A percentile compares a stretch with the other conserved stretches of the same genome.
phyloP scores from a whole-genome alignment of 192 early-diverging fungal species.

The Linnemannia hyalina region DNA sequence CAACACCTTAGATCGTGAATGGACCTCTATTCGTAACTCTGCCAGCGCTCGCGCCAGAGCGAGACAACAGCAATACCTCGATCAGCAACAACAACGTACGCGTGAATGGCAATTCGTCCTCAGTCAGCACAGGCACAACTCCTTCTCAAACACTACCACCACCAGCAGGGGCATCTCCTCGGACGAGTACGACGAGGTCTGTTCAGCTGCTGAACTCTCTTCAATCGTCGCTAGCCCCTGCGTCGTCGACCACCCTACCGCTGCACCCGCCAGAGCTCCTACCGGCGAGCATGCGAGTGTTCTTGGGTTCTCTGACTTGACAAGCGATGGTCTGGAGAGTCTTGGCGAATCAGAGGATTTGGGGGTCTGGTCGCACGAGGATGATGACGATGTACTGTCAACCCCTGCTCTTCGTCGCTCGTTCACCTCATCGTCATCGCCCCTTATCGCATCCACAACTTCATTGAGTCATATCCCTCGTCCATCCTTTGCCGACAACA shows the following conservation, averaged over 20 bases:
- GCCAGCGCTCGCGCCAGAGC: slow-evolving; percentile 32
- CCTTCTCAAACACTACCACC: background rate
- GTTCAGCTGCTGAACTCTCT: slow-evolving; percentile 16
- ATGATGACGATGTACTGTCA: slow-evolving; percentile 26
- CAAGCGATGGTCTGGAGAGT: slow-evolving; percentile 45
- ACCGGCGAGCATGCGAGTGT: slow-evolving; percentile 17
- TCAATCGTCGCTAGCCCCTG: slow-evolving; percentile 20
- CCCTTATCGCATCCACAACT: slow-evolving; percentile 2
- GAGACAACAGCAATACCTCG: slow-evolving; percentile 45
- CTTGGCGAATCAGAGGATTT: slow-evolving; percentile 38
- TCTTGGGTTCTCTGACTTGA: slow-evolving; percentile 40
- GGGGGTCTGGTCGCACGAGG: slow-evolving; percentile 51
- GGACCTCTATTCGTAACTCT: slow-evolving; percentile 47
- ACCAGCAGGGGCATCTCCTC: slow-evolving; percentile 17
- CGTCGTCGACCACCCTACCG: background rate
- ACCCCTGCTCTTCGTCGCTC: slow-evolving; percentile 9
- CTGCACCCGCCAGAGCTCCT: background rate
- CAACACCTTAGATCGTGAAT: slow-evolving; percentile 38
- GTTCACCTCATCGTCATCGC: background rate
- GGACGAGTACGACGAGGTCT: slow-evolving; percentile 39
- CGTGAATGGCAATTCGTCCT: slow-evolving; percentile 51
- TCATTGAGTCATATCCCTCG: slow-evolving; percentile 35
- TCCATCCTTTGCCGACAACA: slow-evolving; percentile 33
- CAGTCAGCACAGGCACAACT: slow-evolving; percentile 29
- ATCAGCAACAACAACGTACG: slow-evolving; percentile 46